Base-by-base conservation (phyloP, 352 stramenopile genomes). In the Globisporangium uncinulatum region DNA sequence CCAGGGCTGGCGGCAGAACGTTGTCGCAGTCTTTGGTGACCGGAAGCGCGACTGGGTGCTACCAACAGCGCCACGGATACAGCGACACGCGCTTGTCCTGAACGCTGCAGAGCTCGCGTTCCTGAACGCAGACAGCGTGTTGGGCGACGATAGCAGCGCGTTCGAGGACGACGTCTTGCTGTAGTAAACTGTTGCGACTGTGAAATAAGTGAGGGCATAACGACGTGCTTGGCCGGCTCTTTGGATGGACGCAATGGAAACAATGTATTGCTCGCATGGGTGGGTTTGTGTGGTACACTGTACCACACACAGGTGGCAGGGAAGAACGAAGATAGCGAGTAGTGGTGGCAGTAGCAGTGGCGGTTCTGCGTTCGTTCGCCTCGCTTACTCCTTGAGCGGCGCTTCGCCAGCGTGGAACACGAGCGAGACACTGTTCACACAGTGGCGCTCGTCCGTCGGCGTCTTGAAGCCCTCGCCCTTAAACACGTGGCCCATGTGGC, bases 401-500 rank as follows among this genome's bases (percentile, higher is more conserved):
- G 78, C 69, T 62, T 93, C 83, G 49, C 76, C 74, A 0, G 66
- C 67, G 51, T 91, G 73, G 67, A 96, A 97, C 52, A 90, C 74
- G 34, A 96, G 79, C 54, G 86, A 95, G 29, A 92, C 82, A 53
- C 83, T 95, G 76, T 97, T 97, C 24, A 97, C 87, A 54, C 87
- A 96, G 71, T 96, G 87, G 36, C 87, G 84, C 61, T 96, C 86
- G 61, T 95, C 69, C 19, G 86, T 96, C 9, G 85, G 80, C 17
- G 69, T 96, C 63, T 88, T 83, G 62, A 94, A 95, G 8, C 87
- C 80, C 63, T 95, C 87, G 34, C 83, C 83, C 66, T 95, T 92
- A 64, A 96, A 97, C 24, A 97, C 83, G 67, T 97, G 88, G 42
- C 87, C 88, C 80, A 97, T 94, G 70, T 97, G 88, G 39, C 83